Percentiles rank a stretch among this genome's conserved stretches.
These are phyloP conservation scores for Tricholoma sp. DNA, from an alignment of 768 basidiomycete species.

Conservation along the genomic window DNA sequence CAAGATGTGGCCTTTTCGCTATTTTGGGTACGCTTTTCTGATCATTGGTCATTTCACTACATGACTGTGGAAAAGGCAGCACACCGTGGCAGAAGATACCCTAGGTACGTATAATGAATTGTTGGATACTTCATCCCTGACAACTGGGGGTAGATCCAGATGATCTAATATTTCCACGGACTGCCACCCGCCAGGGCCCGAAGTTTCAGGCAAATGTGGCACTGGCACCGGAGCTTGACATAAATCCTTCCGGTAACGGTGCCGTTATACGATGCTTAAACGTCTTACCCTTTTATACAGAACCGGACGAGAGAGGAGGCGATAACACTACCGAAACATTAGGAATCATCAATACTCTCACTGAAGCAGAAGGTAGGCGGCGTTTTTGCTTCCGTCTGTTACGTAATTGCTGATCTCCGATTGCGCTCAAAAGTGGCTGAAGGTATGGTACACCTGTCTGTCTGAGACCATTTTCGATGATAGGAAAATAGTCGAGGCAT, in stretches of 20 bases:
- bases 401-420: slow-evolving; percentile 18
- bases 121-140: slow-evolving; percentile 13
- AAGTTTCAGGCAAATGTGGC: slow-evolving; percentile 76
- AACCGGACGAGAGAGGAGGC: slow-evolving; percentile 61
- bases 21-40: slow-evolving; percentile 76
- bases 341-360: slow-evolving; percentile 58
- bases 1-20: slow-evolving; percentile 92
- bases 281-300: slow-evolving; percentile 23
- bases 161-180: slow-evolving; percentile 93
- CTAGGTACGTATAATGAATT: slow-evolving; percentile 53
- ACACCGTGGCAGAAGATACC: slow-evolving; percentile 90
- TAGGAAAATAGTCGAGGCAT: slow-evolving; percentile 53
- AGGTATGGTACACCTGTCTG: slow-evolving; percentile 30
- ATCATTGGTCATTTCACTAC: slow-evolving; percentile 1
- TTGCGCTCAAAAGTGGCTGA: slow-evolving; percentile 41
- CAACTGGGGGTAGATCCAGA: slow-evolving; percentile 66
- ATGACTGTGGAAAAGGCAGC: slow-evolving; percentile 47
- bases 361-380: slow-evolving; percentile 60
- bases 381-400: slow-evolving; percentile 15
- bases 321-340: slow-evolving; percentile 72
- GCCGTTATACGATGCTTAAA: background rate
- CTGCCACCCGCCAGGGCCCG: slow-evolving; percentile 83
- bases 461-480: slow-evolving; percentile 3
- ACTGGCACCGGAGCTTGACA: slow-evolving; percentile 36
- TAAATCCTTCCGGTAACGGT: slow-evolving; percentile 33